Percentiles rank a stretch among this genome's conserved stretches.
Conservation (phyloP, 2,329 filamentous ascomycete genomes). For the Paecilomyces sp. region DNA sequence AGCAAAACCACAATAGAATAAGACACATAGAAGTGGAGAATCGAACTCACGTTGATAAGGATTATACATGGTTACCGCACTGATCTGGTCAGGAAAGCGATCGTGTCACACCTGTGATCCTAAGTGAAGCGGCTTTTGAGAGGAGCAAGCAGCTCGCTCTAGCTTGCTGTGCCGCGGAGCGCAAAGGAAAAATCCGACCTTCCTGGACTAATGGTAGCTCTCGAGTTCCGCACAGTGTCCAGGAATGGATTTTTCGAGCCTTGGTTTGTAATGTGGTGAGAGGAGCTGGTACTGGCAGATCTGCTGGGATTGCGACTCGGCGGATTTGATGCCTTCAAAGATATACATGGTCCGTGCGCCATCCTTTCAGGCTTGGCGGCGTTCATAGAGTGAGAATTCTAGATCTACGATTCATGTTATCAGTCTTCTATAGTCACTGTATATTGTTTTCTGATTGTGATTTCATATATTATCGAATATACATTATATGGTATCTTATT, state of each 20-base stretch:
- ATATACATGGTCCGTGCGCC: background rate
- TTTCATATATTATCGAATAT: background rate
- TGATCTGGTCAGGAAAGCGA: conserved; percentile 4
- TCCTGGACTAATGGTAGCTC: background rate
- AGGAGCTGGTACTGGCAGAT: background rate
- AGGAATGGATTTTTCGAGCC: background rate
- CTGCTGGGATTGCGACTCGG: background rate
- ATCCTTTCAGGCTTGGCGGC: background rate
- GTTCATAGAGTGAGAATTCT: background rate
- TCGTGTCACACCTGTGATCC: background rate
- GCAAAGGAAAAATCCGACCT: background rate
- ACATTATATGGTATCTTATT: background rate
- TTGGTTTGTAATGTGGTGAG: background rate
- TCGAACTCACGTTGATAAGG: conserved; percentile 33
- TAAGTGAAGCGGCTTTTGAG: background rate
- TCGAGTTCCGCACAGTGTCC: background rate
- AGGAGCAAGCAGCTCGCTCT: background rate
- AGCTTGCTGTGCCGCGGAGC: background rate
- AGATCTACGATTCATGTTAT: too few relatives aligned
- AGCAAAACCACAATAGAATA: background rate
- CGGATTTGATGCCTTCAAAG: background rate
- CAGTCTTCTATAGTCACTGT: background rate
- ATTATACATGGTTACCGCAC: conserved; percentile 33
- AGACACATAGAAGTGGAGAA: background rate
- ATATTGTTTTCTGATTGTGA: background rate